phyloP scores from a whole-genome alignment of 345 rosid species.

The Carallia pectinifolia region DNA sequence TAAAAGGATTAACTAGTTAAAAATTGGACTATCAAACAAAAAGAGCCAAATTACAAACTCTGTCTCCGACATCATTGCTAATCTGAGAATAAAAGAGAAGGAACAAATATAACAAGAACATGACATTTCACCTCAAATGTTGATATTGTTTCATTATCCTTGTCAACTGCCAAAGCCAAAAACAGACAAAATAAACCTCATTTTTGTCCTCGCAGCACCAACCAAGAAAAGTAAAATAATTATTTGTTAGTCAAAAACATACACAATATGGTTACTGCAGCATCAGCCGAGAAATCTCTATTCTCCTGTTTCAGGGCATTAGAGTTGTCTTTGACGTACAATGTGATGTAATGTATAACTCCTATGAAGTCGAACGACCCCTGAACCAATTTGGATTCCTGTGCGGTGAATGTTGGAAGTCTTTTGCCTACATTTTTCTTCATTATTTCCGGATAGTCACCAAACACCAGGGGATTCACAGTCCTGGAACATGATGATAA shows the following conservation, averaged over 20 bases:
- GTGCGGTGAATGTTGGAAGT: constrained; percentile 50
- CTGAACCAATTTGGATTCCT: constrained; percentile 55
- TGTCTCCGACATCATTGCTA: neutral
- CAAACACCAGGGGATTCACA: constrained; percentile 55
- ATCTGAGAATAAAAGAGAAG: neutral
- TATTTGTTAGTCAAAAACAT: constrained; percentile 7
- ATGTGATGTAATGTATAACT: constrained; percentile 37
- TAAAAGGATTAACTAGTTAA: neutral
- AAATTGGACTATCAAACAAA: no score
- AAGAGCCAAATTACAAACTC: no score
- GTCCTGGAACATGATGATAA: constrained; percentile 39
- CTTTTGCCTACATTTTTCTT: constrained; percentile 58
- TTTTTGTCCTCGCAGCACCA: neutral
- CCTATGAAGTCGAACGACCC: constrained; percentile 68
- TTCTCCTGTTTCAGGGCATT: constrained; percentile 16
- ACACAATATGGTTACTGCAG: constrained; percentile 24
- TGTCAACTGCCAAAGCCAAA: constrained; percentile 1
- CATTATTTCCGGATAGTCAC: constrained; percentile 74
- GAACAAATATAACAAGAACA: neutral
- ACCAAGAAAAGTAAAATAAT: neutral
- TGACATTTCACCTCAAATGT: constrained; percentile 4
- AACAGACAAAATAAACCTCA: neutral
- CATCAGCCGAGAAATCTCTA: constrained; percentile 39
- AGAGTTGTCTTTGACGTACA: constrained; percentile 35
- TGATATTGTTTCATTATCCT: neutral